Conservation (phyloP, 2,329 filamentous ascomycete species). For the Plenodomus lindquistii region DNA sequence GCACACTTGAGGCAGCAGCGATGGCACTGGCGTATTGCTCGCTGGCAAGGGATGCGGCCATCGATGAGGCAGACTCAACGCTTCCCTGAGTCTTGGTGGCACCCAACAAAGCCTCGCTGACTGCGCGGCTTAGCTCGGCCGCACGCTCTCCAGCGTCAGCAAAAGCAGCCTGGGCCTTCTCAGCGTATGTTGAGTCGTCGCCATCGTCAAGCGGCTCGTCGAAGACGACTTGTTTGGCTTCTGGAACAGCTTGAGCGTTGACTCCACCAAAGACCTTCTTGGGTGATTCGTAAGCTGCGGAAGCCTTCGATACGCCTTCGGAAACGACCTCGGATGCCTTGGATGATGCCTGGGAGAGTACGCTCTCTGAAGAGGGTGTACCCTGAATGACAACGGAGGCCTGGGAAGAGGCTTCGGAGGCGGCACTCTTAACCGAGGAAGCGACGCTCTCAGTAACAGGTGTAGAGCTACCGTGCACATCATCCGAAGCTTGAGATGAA, state of each 20-base stretch:
- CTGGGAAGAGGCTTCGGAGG: conserved; percentile 37
- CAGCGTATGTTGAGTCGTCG: conserved; percentile 53
- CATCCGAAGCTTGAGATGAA: conserved; percentile 35
- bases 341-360: conserved; percentile 31
- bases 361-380: conserved; percentile 17
- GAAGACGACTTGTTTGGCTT: conserved; percentile 52
- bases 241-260: conserved; percentile 55
- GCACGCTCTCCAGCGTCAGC: conserved; percentile 58
- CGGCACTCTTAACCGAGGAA: conserved; percentile 43
- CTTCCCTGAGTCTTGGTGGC: conserved; percentile 51
- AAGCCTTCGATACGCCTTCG: conserved; percentile 24
- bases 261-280: conserved; percentile 60
- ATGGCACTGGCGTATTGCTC: conserved; percentile 62
- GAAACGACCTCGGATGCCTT: conserved; percentile 24
- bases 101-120: conserved; percentile 59
- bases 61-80: conserved; percentile 55
- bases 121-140: conserved; percentile 57
- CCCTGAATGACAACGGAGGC: conserved; percentile 29
- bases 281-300: conserved; percentile 36
- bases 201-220: conserved; percentile 56
- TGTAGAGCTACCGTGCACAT: conserved; percentile 35
- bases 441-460: conserved; percentile 37
- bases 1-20: conserved; percentile 58
- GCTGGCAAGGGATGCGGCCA: conserved; percentile 59
- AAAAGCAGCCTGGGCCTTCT: conserved; percentile 56